Base-by-base conservation (phyloP, 1,139 yeast genomes). In the Sugiyamaella grinbergsii region DNA sequence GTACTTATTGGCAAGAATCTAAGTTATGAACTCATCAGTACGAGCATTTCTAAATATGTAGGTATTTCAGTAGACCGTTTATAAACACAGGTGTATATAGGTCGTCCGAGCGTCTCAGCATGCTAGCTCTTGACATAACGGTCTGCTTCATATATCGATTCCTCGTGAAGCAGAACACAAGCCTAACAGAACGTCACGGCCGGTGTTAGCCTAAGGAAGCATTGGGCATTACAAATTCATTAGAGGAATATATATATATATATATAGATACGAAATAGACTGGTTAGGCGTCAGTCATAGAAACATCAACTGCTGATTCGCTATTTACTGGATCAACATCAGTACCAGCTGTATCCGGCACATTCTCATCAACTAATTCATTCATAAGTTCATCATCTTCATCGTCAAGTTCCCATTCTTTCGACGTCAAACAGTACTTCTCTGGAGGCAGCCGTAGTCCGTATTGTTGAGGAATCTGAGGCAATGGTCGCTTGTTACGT, bases 381-480 rank as follows among this genome's bases (percentile, higher is more conserved):
- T 54, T 50, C 48, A 58, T 33, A 8, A 57, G 45, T 40, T 71
- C 69, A 47, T 74, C 78, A 26, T 63, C 66, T 50, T 75, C 77
- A 34, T 77, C 81, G 31, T 76, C 76, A 42, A 76, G 60, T 33
- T 80, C 83, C 83, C 90, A 84, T 59, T 87, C 93, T 57, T 79
- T 78, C 1, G 89, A 90, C 0, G 96, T 90, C 51, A 93, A 72
- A 69, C 98, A 93, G 71, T 90, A 91, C 78, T 91, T 93, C 72
- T 93, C 98, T 7, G 98, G 98, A 3, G 99, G 99, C 51, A 94
- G 75, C 56, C 97, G 80, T 51, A 93, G 77, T 19, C 98, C 98
- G 85, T 93, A 91, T 51, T 85, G 81, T 23, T 95, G 94, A 67
- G 90, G 83, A 26, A 93, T 93, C 6, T 94, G 89, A 4, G 99